Evolutionary conservation across 768 basidiomycete species (phyloP), one percentile per base, ranked within the genome.

Genomic region (Butyriboletus loyo): DNA sequence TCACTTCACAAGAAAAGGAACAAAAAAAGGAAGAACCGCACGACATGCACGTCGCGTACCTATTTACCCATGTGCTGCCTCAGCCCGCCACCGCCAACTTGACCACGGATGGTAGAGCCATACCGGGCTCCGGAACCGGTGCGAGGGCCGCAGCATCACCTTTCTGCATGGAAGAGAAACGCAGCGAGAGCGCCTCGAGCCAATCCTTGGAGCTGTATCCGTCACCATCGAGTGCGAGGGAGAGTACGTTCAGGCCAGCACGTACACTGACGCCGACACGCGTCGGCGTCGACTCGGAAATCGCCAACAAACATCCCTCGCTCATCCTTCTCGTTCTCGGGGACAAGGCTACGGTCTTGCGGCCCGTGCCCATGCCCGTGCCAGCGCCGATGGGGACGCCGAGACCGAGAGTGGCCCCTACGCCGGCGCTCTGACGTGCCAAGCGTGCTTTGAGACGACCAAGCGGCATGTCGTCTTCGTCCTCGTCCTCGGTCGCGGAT

Each of bases 101-200:
- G 0, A 38, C 22, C 32, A 25, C 24, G 14, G 36, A 14, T 19
- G 40, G 34, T 7, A 17, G 19, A n/a, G 6, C 32, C 15, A 17
- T 22, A 15, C 31, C 19, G 21, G 19, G 21, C 22, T 19, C 31
- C 3, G 25, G 24, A 11, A 15, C 21, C 8, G 43, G 9, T 7
- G 13, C 41, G 10, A 17, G 10, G 27, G 17, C 8, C n/a, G n/a
- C n/a, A n/a, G n/a, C n/a, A n/a, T n/a, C n/a, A 3, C 40, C 55
- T n/a, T 21, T 37, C 35, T 27, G 27, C 22, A 52, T 53, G 0
- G 55, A 27, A 37, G 49, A 28, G 44, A 50, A 54, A 1, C 17
- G 50, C 8, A 62, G 28, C 28, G 61, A 63, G 28, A 62, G 61
- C 17, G 49, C 54, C 2, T 62, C 61, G 36, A 62, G 50, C 61